A percentile compares a stretch with the other conserved stretches of the same genome.
Conservation (phyloP, 2,329 filamentous ascomycete genomes). For the Clonostachys solani region DNA sequence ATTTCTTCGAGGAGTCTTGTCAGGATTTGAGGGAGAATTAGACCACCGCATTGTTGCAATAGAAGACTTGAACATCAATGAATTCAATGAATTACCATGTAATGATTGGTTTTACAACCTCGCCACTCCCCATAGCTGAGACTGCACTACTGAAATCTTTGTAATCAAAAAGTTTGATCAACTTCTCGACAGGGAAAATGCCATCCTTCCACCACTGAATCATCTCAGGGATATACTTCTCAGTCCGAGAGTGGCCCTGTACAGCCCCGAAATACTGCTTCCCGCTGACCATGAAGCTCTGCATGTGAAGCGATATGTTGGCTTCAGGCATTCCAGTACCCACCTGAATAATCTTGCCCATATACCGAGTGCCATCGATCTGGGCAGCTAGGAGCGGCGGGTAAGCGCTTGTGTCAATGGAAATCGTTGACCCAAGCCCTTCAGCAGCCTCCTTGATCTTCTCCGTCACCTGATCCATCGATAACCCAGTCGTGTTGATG, state of each 20-base stretch:
- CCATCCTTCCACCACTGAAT: conserved; percentile 24
- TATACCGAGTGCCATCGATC: conserved; percentile 32
- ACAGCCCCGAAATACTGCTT: conserved; percentile 41
- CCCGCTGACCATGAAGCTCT: conserved; percentile 38
- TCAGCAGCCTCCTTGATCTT: conserved; percentile 31
- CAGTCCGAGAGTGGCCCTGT: conserved; percentile 26
- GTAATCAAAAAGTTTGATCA: conserved; percentile 22
- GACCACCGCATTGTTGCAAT: too few relatives aligned
- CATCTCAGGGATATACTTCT: conserved; percentile 28
- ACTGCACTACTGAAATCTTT: conserved; percentile 18
- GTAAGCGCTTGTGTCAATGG: conserved; percentile 44
- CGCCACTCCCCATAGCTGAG: conserved; percentile 18
- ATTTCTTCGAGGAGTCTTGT: too few relatives aligned
- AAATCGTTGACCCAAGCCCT: conserved; percentile 37
- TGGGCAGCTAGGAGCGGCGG: conserved; percentile 31
- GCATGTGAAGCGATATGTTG: conserved; percentile 33
- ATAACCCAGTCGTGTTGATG: conserved; percentile 13
- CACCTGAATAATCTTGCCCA: conserved; percentile 44
- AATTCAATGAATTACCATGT: conserved; percentile 11
- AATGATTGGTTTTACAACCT: conserved; percentile 25
- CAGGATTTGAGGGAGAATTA: too few relatives aligned
- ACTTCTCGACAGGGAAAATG: conserved; percentile 22
- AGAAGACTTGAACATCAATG: too few relatives aligned
- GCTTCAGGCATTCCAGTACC: conserved; percentile 38
- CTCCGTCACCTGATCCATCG: conserved; percentile 13